Evolutionary conservation across 2,329 filamentous ascomycete species (phyloP), one percentile per base, ranked within the genome.

Genomic region (Bipolaris gigantea): DNA sequence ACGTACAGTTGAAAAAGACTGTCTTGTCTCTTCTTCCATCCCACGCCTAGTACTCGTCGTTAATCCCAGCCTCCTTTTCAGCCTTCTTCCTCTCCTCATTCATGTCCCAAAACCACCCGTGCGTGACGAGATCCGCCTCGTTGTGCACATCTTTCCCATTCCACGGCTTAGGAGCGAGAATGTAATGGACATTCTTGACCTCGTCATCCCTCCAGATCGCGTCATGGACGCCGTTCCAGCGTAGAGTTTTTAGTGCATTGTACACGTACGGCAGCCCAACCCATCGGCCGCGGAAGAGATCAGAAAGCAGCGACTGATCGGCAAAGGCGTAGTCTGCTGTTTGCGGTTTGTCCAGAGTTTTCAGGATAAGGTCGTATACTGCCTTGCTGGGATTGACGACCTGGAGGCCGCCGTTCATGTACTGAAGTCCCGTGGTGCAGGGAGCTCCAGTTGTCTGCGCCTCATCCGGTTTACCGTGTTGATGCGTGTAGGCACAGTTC

Each of bases 141-240:
- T 27, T n/a, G n/a, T 53, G 38, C 2, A 42, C 15, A 3, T 44
- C 32, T 16, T 19, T 21, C 11, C 9, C 18, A 32, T 33, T 36
- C 44, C 47, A 53, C 9, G 43, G 43, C 9, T 46, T 46, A 11
- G 43, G 43, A 6, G 43, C 43, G 9, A 86, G 65, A 39, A 86
- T 81, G 62, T 84, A 86, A 70, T 86, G 84, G 11, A 86, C 74
- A 62, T 85, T 86, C 74, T 85, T 86, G 19, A 86, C 81, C 61
- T 79, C 67, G n/a, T 81, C 79, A 60, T 86, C 84, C 55, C 78
- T 73, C 84, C 84, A 87, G 50, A 87, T 85, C 27, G 75, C 71
- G 59, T 80, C 76, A 63, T 85, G 83, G 51, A 85, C 81, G 11
- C 78, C 79, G 57, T 80, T 70, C 75, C 76, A 80, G 49, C 83